These are phyloP conservation scores for Apophysomyces trapeziformis DNA, from an alignment of 371 early-diverging fungal species.

Conservation along the genomic window DNA sequence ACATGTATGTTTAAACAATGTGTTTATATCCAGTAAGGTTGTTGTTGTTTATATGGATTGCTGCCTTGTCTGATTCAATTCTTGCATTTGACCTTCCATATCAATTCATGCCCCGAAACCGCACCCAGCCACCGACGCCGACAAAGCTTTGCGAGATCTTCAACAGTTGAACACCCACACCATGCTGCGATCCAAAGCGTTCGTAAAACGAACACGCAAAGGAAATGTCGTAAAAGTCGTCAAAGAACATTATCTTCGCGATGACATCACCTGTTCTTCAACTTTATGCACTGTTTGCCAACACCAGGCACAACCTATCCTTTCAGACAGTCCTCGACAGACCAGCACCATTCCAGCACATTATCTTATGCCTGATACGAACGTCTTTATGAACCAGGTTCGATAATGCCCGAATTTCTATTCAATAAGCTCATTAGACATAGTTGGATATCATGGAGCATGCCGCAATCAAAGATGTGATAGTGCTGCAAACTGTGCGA, in stretches of 20 bases:
- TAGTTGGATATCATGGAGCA: slow-evolving; percentile 95
- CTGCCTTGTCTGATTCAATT: background rate
- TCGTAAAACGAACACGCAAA: slow-evolving; percentile 80
- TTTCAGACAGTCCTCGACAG: slow-evolving; percentile 49
- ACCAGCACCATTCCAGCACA: slow-evolving; percentile 61
- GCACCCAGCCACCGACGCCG: slow-evolving; percentile 4
- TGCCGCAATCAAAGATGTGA: slow-evolving; percentile 82
- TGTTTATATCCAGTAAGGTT: background rate
- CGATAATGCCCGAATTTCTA: background rate
- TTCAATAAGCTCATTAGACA: background rate
- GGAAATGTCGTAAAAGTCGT: slow-evolving; percentile 94
- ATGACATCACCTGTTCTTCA: slow-evolving; percentile 90
- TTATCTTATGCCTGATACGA: slow-evolving; percentile 93
- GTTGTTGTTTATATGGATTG: background rate
- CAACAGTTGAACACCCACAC: background rate
- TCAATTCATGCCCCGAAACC: background rate
- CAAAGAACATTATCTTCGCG: slow-evolving; percentile 95
- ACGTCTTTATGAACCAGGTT: slow-evolving; percentile 93
- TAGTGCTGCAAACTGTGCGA: slow-evolving; percentile 92
- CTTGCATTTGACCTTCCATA: background rate
- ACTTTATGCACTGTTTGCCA: slow-evolving; percentile 63
- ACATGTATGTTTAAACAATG: too few species aligned
- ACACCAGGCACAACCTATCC: slow-evolving; percentile 43
- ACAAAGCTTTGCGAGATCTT: slow-evolving; percentile 7
- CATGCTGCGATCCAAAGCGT: slow-evolving; percentile 67